These are phyloP conservation scores for Sugiyamaella mastotermitis DNA, from an alignment of 805 yeast species.

Conservation along the genomic window DNA sequence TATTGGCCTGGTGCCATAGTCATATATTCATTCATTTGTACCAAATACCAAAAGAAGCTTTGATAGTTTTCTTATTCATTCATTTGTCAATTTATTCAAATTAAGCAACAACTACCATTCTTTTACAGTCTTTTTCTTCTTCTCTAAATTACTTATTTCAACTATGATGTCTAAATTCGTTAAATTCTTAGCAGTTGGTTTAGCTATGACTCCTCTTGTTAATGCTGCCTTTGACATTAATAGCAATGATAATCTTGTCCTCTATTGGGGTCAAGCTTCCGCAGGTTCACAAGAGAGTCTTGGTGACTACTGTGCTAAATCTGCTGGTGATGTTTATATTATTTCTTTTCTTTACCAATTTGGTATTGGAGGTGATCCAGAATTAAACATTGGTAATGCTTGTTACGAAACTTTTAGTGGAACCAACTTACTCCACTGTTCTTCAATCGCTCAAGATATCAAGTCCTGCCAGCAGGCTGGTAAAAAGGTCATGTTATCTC, in stretches of 20 bases:
- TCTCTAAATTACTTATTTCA: too few relatives aligned
- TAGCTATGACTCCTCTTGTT: too few relatives aligned
- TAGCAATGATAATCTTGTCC: constrained; percentile 53
- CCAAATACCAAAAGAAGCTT: too few relatives aligned
- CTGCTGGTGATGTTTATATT: constrained; percentile 55
- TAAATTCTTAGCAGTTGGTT: too few relatives aligned
- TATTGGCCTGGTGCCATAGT: too few relatives aligned
- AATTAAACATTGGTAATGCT: constrained; percentile 14
- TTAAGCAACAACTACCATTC: too few relatives aligned
- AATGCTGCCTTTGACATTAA: constrained; percentile 18
- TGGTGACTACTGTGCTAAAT: constrained; percentile 57
- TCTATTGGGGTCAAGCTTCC: constrained; percentile 84
- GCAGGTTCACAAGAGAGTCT: constrained; percentile 46
- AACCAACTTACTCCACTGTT: constrained; percentile 40
- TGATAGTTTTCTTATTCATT: too few relatives aligned
- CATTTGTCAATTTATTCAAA: too few relatives aligned
- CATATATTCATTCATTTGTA: too few relatives aligned
- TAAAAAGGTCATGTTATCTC: constrained; percentile 66
- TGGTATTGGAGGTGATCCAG: constrained; percentile 34
- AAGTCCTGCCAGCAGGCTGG: constrained; percentile 72
- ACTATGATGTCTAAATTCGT: too few relatives aligned
- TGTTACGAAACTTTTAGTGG: constrained; percentile 20
- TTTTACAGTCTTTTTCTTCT: too few relatives aligned
- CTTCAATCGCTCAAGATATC: constrained; percentile 55
- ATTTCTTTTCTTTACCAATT: constrained; percentile 65